Base-by-base conservation (phyloP, 257 asterid genomes). In the Galeopsis tetrahit region DNA sequence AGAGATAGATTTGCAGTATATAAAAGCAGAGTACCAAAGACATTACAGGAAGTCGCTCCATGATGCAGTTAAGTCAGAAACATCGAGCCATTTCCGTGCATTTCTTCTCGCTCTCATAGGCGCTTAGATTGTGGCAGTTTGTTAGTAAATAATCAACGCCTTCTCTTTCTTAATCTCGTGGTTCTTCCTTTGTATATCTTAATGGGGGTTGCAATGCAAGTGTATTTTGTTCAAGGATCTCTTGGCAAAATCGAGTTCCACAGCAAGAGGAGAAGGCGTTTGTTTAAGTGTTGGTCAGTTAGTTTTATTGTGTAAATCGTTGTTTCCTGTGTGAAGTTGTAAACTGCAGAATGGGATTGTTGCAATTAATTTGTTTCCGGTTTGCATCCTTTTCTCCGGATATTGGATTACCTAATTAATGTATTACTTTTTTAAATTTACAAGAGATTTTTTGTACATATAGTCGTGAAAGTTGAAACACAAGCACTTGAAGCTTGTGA, bases 1-100 rank as follows among this genome's bases (percentile, higher is more conserved):
- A 4, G 99, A 95, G 85, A 88, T 92, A 2, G 99, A 95, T 69
- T 75, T 90, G 96, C 96, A 88, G 64, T 92, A 88, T 39, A 85
- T 92, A 73, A 92, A 88, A 84, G 92, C 86, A 51, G 97, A 90
- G 75, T 95, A 95, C 77, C 87, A 83, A 28, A 90, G 80, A 89
- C 88, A 88, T 44, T 76, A 88, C 44, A 82, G 94, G n/a, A 95
- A 88, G 75, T 71, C 94, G 13, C 84, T 95, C 55, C 73, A 80
- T 10, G 96, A 92, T 68, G 91, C 79, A 5, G 88, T 95, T 59
- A 82, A 71, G 48, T 78, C 91, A 1, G 99, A 92, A 70, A 92
- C 97, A 28, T 90, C 96, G 10, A 55, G 99, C 70, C 83, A 84
- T 49, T 95, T 78, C 75, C 78, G 86, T 77, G 70, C 89, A 7